Conservation (phyloP, 2,329 filamentous ascomycete species). For the Penicillium sp. region DNA sequence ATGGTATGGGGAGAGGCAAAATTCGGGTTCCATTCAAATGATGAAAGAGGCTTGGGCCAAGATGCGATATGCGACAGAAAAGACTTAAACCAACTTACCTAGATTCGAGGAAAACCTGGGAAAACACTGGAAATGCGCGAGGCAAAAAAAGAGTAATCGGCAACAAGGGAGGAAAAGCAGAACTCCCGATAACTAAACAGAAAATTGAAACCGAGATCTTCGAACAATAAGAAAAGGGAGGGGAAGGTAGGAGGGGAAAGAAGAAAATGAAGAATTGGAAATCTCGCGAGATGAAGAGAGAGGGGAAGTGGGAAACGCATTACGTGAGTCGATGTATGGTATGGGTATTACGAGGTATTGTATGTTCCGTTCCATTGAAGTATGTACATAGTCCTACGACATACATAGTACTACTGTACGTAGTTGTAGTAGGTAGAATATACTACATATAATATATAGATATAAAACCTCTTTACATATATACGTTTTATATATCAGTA, state of each 20-base stretch:
- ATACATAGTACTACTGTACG: too few relatives aligned
- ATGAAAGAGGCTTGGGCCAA: slow-evolving; percentile 16
- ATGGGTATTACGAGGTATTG: slow-evolving; percentile 7
- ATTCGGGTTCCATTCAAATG: slow-evolving; percentile 1
- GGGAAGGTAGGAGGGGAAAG: slow-evolving; percentile 20
- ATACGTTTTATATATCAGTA: neutral
- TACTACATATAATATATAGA: neutral
- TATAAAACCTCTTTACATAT: neutral
- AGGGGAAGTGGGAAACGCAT: slow-evolving; percentile 15
- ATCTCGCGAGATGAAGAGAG: slow-evolving; percentile 19
- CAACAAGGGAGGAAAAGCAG: slow-evolving; percentile 22
- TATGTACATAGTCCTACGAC: neutral
- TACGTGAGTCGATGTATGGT: slow-evolving; percentile 9
- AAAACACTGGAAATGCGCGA: slow-evolving; percentile 21
- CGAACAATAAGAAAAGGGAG: slow-evolving; percentile 27
- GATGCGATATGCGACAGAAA: neutral
- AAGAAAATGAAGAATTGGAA: slow-evolving; percentile 26
- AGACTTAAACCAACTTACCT: slow-evolving; percentile 17
- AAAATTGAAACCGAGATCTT: slow-evolving; percentile 26
- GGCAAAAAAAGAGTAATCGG: slow-evolving; percentile 16
- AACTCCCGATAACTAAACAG: slow-evolving; percentile 26
- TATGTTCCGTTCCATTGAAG: slow-evolving; percentile 1
- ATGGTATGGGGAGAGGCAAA: neutral
- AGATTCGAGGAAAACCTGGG: slow-evolving; percentile 15
- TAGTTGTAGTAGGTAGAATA: neutral